These are phyloP conservation scores for Acer negundo DNA, from an alignment of 345 rosid genomes.

Conservation along the genomic window DNA sequence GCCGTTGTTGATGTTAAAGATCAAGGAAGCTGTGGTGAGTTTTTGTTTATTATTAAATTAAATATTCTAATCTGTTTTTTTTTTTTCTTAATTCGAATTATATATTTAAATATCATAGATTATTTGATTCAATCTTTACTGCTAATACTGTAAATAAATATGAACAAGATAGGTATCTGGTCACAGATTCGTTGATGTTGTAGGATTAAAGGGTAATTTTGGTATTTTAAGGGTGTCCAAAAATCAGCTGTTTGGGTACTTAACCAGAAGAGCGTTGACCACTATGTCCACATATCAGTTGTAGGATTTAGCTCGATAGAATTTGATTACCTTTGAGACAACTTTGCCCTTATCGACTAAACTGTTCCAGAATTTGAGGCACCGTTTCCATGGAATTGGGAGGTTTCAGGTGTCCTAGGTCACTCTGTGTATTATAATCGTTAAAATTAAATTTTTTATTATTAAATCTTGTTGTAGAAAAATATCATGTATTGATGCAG, in stretches of 20 bases:
- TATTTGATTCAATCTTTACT: background rate
- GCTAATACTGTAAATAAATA: background rate
- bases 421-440: background rate
- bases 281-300: background rate
- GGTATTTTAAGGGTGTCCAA: background rate
- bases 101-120: background rate
- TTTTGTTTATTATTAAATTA: background rate
- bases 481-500: background rate
- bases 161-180: background rate
- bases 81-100: background rate
- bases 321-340: background rate
- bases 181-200: background rate
- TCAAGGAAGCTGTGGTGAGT: slow-evolving; percentile 84
- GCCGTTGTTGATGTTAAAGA: slow-evolving; percentile 83
- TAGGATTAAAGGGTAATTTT: background rate
- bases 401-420: background rate
- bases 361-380: background rate
- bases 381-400: background rate
- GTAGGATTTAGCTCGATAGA: background rate
- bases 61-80: background rate
- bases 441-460: background rate
- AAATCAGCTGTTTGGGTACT: background rate
- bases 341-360: background rate
- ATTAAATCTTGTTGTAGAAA: background rate
- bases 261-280: background rate